Percentiles rank a stretch among this genome's conserved stretches.
phyloP scores from a whole-genome alignment of 345 rosid genomes.

The Camelina sativa region DNA sequence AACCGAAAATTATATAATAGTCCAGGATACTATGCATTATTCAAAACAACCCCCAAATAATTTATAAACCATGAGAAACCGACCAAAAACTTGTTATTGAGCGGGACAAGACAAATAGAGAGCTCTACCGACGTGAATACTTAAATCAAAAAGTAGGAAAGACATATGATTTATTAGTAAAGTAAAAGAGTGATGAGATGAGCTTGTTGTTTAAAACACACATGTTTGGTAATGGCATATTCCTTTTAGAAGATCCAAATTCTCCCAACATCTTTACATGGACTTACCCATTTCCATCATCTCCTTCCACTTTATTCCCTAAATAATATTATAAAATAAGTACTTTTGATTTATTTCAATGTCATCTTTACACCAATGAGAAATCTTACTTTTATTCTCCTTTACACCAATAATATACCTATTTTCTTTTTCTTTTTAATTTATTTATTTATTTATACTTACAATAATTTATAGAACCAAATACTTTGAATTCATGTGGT shows the following conservation, averaged over 20 bases:
- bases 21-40: background rate
- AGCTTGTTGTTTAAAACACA: slow-evolving; percentile 27
- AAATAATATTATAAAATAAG: background rate
- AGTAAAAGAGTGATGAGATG: slow-evolving; percentile 26
- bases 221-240: slow-evolving; percentile 49
- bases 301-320: slow-evolving; percentile 32
- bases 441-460: background rate
- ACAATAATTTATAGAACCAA: background rate
- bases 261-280: slow-evolving; percentile 46
- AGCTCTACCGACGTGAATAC: slow-evolving; percentile 9
- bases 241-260: slow-evolving; percentile 47
- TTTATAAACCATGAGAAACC: slow-evolving; percentile 4
- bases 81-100: slow-evolving; percentile 29
- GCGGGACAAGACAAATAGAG: slow-evolving; percentile 33
- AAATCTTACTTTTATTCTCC: slow-evolving; percentile 37
- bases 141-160: background rate
- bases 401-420: slow-evolving; percentile 27
- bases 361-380: slow-evolving; percentile 47
- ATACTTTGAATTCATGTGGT: background rate
- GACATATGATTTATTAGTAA: background rate
- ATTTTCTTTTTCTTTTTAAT: background rate
- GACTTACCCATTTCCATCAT: slow-evolving; percentile 41
- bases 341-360: slow-evolving; percentile 29
- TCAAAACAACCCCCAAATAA: background rate
- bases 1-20: background rate